Conservation (phyloP, 495 filamentous ascomycete genomes). For the Neurospora terricola region DNA sequence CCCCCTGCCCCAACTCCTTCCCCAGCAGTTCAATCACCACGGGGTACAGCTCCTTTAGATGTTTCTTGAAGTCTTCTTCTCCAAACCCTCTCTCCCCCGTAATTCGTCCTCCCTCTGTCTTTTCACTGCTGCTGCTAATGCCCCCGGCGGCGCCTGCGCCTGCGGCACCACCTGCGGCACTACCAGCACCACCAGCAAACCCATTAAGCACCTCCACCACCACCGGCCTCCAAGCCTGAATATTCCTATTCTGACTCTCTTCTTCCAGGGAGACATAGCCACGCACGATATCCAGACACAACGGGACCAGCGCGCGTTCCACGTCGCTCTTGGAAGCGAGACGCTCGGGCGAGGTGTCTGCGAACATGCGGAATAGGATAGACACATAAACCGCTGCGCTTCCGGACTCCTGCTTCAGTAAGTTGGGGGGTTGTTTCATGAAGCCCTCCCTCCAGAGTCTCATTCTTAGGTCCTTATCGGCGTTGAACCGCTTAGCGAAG, state of each 20-base stretch:
- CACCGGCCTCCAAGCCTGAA: constrained; percentile 91
- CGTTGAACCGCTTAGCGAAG: constrained; percentile 95
- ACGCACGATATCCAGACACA: constrained; percentile 85
- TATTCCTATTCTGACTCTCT: constrained; percentile 90
- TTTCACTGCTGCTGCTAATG: no score
- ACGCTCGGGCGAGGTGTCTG: constrained; percentile 74
- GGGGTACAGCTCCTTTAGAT: constrained; percentile 77
- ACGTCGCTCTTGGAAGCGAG: constrained; percentile 67
- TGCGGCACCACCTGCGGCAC: no score
- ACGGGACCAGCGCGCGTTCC: constrained; percentile 82
- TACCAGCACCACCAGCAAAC: constrained; percentile 40
- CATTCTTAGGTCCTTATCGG: constrained; percentile 91
- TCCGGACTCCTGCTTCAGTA: constrained; percentile 95
- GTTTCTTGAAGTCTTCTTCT: constrained; percentile 65
- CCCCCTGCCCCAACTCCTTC: constrained; percentile 56
- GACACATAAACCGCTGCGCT: constrained; percentile 87
- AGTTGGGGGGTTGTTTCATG: constrained; percentile 98
- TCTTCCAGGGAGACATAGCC: constrained; percentile 79
- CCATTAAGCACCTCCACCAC: constrained; percentile 97
- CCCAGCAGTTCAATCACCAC: constrained; percentile 72
- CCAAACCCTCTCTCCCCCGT: constrained; percentile 43
- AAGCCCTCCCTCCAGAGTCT: constrained; percentile 93
- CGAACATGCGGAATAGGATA: constrained; percentile 95
- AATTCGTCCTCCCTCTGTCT: no score
- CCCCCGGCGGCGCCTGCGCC: no score